These are phyloP conservation scores for Dictyostelium discoideum DNA, from an alignment of 78 protist genomes.

Conservation along the genomic window dicty_2.7 NC_007091.3:2415001-2415500, in stretches of 20 bases:
- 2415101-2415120: conserved; percentile 57
- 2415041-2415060: background rate
- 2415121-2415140: conserved; percentile 19
- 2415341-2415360: conserved; percentile 53
- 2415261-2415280: conserved; percentile 47
- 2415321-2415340: conserved; percentile 36
- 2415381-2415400: background rate
- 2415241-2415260: conserved; percentile 41
- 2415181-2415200: conserved; percentile 28
- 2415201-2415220: background rate
- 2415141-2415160: conserved; percentile 59
- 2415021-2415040: background rate
- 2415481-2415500: background rate
- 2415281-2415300: conserved; percentile 30
- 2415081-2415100: conserved; percentile 31
- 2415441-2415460: background rate
- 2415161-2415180: conserved; percentile 29
- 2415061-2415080: conserved; percentile 32
- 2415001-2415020: background rate
- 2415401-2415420: conserved; percentile 40
- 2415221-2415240: background rate
- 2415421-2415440: background rate
- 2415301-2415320: conserved; percentile 36
- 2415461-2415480: background rate
- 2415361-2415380: conserved; percentile 1